A percentile compares a stretch with the other conserved stretches of the same genome.
Conservation (phyloP, 768 basidiomycete species). For the Russula brevipes region DNA sequence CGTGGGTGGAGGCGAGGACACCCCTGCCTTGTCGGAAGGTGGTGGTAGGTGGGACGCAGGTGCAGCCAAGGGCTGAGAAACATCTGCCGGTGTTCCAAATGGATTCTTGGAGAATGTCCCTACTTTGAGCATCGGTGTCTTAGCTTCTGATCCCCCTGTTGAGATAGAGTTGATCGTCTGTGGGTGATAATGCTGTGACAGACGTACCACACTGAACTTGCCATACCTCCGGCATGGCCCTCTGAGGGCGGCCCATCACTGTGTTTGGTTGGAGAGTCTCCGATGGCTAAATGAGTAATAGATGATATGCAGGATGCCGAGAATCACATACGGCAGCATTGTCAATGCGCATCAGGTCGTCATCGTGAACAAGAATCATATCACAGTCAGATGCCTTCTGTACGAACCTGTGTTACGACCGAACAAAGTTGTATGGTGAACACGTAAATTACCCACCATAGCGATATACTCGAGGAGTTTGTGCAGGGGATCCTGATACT, state of each 20-base stretch:
- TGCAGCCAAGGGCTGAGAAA: background rate
- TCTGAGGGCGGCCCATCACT: background rate
- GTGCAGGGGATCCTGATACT: conserved; percentile 3
- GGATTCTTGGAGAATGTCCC: background rate
- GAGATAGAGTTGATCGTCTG: background rate
- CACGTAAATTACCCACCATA: background rate
- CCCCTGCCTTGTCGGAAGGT: too few relatives aligned
- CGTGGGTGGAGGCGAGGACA: too few relatives aligned
- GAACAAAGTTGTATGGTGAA: too few relatives aligned
- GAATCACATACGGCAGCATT: background rate
- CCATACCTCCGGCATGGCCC: background rate
- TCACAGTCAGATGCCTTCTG: background rate
- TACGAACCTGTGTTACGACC: background rate
- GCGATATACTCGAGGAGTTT: background rate
- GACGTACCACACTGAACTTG: background rate
- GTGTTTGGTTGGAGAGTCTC: background rate
- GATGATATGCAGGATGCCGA: background rate
- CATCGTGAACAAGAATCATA: background rate
- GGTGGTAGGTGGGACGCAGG: too few relatives aligned
- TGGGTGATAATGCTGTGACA: background rate
- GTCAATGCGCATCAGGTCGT: background rate
- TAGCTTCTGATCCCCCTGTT: too few relatives aligned
- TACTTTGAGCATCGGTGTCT: background rate
- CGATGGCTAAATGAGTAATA: background rate
- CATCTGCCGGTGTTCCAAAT: background rate